Evolutionary conservation across 1,139 yeast genomes (phyloP).

Genomic region (Diutina sp.): DNA sequence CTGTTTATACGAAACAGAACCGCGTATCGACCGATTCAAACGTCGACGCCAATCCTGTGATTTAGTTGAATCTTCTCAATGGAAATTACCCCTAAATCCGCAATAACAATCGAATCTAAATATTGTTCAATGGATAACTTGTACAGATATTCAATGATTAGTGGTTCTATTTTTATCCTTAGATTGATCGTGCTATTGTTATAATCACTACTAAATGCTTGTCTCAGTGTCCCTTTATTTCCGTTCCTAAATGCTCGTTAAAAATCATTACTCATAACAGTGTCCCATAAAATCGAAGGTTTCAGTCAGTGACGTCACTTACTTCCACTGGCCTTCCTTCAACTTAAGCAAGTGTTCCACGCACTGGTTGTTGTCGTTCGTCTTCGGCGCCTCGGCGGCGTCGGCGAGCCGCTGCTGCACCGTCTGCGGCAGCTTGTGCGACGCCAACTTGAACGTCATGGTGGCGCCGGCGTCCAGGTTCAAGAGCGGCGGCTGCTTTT

Average conservation of each 20-base stretch:
- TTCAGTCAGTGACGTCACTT: not conserved
- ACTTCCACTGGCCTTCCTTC: slow-evolving; percentile 10
- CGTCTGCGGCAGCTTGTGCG: slow-evolving; percentile 7
- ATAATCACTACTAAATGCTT: no score
- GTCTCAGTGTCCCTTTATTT: no score
- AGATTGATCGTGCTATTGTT: no score
- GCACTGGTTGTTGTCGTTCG: slow-evolving; percentile 7
- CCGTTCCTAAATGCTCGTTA: not conserved
- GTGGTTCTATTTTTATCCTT: no score
- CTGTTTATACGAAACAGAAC: not conserved
- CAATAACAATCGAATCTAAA: no score
- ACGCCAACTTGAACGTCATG: slow-evolving; percentile 31
- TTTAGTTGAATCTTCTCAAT: no score
- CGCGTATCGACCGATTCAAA: no score
- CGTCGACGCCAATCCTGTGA: no score
- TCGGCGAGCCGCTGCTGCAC: slow-evolving; percentile 12
- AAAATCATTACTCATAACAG: not conserved
- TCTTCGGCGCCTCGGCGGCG: slow-evolving; percentile 7
- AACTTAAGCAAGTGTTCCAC: slow-evolving; percentile 31
- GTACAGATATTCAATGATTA: no score
- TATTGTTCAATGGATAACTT: no score
- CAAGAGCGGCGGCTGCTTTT: slow-evolving; percentile 24
- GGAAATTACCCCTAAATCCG: no score
- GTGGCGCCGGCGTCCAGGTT: slow-evolving; percentile 20
- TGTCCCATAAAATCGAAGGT: not conserved